phyloP scores from a whole-genome alignment of 1,284 basidiomycete species.

The Heterobasidion annosum region DNA sequence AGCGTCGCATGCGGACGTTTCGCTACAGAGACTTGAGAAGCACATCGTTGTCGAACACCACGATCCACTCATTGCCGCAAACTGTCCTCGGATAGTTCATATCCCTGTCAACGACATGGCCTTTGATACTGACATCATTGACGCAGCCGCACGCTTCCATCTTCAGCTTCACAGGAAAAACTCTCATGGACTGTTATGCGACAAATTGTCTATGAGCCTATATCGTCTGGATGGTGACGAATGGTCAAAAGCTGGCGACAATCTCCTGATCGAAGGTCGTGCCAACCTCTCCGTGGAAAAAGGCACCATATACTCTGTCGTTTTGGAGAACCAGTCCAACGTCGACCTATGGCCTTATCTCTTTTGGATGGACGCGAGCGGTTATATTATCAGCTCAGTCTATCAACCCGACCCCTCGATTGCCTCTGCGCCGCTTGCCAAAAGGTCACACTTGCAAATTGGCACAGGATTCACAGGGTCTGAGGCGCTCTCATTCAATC shows the following conservation, averaged over 20 bases:
- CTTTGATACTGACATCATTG: slow-evolving; percentile 24
- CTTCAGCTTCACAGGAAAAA: slow-evolving; percentile 36
- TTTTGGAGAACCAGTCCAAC: slow-evolving; percentile 30
- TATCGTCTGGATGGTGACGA: slow-evolving; percentile 25
- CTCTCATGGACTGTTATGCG: slow-evolving; percentile 24
- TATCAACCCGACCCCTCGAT: slow-evolving; percentile 25
- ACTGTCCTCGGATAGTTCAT: slow-evolving; percentile 21
- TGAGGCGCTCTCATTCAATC: slow-evolving; percentile 23
- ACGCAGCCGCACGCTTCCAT: slow-evolving; percentile 35
- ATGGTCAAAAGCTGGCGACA: slow-evolving; percentile 22
- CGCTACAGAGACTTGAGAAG: slow-evolving; percentile 24
- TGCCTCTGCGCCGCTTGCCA: slow-evolving; percentile 24
- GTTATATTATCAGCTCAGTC: slow-evolving; percentile 33
- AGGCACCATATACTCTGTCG: slow-evolving; percentile 25
- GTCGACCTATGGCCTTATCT: slow-evolving; percentile 36
- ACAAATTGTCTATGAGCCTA: slow-evolving; percentile 27
- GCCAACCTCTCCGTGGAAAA: slow-evolving; percentile 24
- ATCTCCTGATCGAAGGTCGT: slow-evolving; percentile 28
- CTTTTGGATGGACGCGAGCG: slow-evolving; percentile 35
- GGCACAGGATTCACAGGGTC: slow-evolving; percentile 21
- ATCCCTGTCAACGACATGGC: slow-evolving; percentile 22
- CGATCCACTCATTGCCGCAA: slow-evolving; percentile 22
- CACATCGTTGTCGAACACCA: slow-evolving; percentile 29
- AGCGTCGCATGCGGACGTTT: slow-evolving; percentile 28
- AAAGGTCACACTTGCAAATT: slow-evolving; percentile 25